Evolutionary conservation across 1,139 yeast genomes (phyloP).

Genomic region (Pichia kudriavzevii): DNA sequence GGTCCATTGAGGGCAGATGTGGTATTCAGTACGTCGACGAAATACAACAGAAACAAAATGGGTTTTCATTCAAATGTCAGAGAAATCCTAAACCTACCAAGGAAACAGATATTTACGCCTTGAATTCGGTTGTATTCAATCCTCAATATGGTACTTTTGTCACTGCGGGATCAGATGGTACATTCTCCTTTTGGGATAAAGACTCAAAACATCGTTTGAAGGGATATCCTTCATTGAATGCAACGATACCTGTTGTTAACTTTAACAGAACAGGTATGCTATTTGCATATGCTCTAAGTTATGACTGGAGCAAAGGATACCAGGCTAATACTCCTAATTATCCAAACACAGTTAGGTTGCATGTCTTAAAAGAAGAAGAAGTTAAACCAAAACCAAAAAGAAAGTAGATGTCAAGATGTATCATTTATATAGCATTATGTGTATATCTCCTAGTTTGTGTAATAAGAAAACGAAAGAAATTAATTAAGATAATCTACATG

Average conservation of each 20-base stretch:
- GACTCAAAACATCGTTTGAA: conserved; percentile 84
- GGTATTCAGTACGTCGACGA: conserved; percentile 94
- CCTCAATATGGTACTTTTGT: conserved; percentile 87
- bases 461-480: neutral
- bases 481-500: too few species aligned
- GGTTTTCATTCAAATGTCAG: conserved; percentile 93
- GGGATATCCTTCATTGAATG: conserved; percentile 67
- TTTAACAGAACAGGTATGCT: conserved; percentile 80
- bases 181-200: conserved; percentile 94
- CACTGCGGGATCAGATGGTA: conserved; percentile 94
- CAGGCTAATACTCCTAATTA: conserved; percentile 68
- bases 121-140: conserved; percentile 78
- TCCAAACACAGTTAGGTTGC: conserved; percentile 73
- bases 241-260: conserved; percentile 68
- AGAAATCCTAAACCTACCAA: conserved; percentile 45
- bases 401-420: conserved; percentile 14
- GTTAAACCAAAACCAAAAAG: conserved; percentile 58
- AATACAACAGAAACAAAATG: conserved; percentile 58
- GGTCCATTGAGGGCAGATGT: conserved; percentile 93
- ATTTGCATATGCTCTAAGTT: conserved; percentile 86
- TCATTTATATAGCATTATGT: too few species aligned
- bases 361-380: conserved; percentile 80
- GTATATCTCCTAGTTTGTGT: neutral
- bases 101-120: conserved; percentile 61
- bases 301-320: conserved; percentile 93